These are phyloP conservation scores for Gentiana dahurica DNA, from an alignment of 257 asterid genomes.

Conservation along the genomic window DNA sequence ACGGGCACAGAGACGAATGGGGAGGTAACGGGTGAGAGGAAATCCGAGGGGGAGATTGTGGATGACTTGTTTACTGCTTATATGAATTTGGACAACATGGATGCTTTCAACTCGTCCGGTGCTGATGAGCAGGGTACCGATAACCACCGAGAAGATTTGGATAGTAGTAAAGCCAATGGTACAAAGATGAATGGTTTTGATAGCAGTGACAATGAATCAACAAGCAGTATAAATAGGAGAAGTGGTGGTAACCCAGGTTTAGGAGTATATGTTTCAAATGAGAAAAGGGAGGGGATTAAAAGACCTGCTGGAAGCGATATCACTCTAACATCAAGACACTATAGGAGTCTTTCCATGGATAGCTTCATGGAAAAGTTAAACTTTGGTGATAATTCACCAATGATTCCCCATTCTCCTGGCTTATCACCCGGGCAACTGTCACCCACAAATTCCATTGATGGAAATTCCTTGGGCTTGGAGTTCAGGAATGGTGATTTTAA, in stretches of 20 bases:
- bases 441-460: slow-evolving; percentile 35
- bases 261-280: slow-evolving; percentile 6
- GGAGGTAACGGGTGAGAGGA: slow-evolving; percentile 67
- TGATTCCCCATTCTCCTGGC: slow-evolving; percentile 63
- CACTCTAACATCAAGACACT: slow-evolving; percentile 70
- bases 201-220: slow-evolving; percentile 59
- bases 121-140: slow-evolving; percentile 66
- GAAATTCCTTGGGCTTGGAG: slow-evolving; percentile 40
- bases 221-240: slow-evolving; percentile 53
- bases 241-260: slow-evolving; percentile 15
- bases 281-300: slow-evolving; percentile 57
- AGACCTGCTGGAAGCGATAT: slow-evolving; percentile 71
- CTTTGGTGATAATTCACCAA: slow-evolving; percentile 61
- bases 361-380: slow-evolving; percentile 70
- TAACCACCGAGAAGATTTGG: slow-evolving; percentile 65
- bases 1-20: slow-evolving; percentile 43
- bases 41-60: slow-evolving; percentile 46
- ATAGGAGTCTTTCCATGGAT: slow-evolving; percentile 84
- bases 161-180: slow-evolving; percentile 63
- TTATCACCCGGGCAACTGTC: slow-evolving; percentile 42
- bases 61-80: slow-evolving; percentile 52
- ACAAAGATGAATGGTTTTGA: slow-evolving; percentile 42
- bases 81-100: slow-evolving; percentile 50
- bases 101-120: slow-evolving; percentile 50
- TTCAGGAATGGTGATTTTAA: slow-evolving; percentile 57